phyloP scores from a whole-genome alignment of 768 basidiomycete genomes.

The Harrya chromipes region DNA sequence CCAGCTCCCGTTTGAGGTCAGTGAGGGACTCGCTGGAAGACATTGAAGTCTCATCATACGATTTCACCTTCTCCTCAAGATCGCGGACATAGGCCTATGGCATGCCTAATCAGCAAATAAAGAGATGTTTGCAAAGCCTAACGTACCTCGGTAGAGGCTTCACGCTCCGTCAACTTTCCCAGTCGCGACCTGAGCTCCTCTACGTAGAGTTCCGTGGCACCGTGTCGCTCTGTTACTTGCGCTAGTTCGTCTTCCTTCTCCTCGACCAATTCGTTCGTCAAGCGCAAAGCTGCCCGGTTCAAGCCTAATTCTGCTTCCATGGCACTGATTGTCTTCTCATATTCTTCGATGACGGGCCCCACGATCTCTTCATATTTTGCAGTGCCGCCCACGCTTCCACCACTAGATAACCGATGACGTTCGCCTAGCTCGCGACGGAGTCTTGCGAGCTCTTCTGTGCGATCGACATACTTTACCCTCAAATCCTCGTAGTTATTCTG shows the following conservation, averaged over 20 bases:
- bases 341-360: conserved; percentile 97
- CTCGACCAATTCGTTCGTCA: conserved; percentile 89
- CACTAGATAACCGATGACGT: conserved; percentile 54
- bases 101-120: neutral
- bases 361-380: conserved; percentile 90
- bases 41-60: conserved; percentile 75
- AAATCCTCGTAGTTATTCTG: conserved; percentile 85
- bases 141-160: conserved; percentile 86
- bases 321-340: conserved; percentile 93
- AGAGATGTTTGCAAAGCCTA: neutral
- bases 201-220: conserved; percentile 80
- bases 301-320: conserved; percentile 92
- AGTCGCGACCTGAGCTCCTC: conserved; percentile 81
- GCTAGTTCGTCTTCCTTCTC: conserved; percentile 85
- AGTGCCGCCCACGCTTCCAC: conserved; percentile 64
- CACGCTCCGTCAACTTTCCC: conserved; percentile 81
- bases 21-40: conserved; percentile 74
- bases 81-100: conserved; percentile 87
- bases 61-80: conserved; percentile 87
- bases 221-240: conserved; percentile 62
- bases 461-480: conserved; percentile 80
- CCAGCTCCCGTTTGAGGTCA: conserved; percentile 82
- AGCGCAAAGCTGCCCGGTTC: conserved; percentile 80
- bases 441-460: conserved; percentile 83
- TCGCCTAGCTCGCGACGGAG: conserved; percentile 77